phyloP scores from a whole-genome alignment of 176 grass and related monocot species.

The Oryza australiensis region DNA sequence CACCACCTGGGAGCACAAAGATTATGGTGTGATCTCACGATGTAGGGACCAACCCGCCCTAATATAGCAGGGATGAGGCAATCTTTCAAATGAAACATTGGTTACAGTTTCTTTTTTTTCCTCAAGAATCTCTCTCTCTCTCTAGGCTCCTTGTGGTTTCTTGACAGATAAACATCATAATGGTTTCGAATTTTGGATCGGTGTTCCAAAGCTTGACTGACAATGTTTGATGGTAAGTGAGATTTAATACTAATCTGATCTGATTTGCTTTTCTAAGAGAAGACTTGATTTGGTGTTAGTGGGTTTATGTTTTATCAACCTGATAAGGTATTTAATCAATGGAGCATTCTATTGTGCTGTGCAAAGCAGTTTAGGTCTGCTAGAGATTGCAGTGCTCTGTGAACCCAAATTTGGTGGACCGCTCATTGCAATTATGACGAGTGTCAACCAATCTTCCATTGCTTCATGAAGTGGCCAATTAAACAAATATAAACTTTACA shows the following conservation, averaged over 20 bases:
- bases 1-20: too few relatives aligned
- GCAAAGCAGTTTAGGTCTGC: slow-evolving; percentile 3
- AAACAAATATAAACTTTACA: background rate
- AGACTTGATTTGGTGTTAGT: too few relatives aligned
- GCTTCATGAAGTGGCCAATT: background rate
- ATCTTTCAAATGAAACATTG: too few relatives aligned
- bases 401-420: background rate
- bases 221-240: background rate
- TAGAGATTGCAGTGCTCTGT: background rate
- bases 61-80: too few relatives aligned
- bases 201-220: background rate
- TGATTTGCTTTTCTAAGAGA: too few relatives aligned
- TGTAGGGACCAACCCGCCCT: too few relatives aligned
- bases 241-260: background rate
- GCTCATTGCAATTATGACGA: background rate
- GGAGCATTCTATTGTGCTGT: background rate
- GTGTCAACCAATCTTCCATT: background rate
- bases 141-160: too few relatives aligned
- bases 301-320: too few relatives aligned
- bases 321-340: background rate
- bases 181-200: background rate
- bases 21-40: too few relatives aligned
- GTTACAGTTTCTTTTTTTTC: too few relatives aligned
- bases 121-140: too few relatives aligned
- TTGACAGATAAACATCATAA: background rate